phyloP scores from a whole-genome alignment of 345 rosid genomes.

The Citrus cavaleriei region DNA sequence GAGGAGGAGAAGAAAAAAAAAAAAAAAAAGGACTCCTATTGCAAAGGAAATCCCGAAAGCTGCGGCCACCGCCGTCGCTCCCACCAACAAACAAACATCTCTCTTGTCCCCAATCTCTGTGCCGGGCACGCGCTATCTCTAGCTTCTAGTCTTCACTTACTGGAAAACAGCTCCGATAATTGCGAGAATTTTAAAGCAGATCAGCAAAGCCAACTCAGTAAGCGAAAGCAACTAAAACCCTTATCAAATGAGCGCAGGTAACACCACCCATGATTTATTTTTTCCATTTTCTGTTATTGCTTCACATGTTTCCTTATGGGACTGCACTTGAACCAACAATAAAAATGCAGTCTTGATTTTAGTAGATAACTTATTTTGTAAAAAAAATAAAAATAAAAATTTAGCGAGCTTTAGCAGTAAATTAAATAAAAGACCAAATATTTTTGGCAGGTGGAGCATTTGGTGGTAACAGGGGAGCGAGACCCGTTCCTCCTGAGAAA shows the following conservation, averaged over 20 bases:
- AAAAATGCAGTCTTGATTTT: neutral
- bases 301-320: neutral
- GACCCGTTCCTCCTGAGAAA: slow-evolving; percentile 93
- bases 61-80: neutral
- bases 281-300: neutral
- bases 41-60: neutral
- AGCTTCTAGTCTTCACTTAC: neutral
- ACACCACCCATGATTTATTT: neutral
- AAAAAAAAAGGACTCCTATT: neutral
- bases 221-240: neutral
- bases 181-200: neutral
- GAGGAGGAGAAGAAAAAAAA: rapidly evolving
- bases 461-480: slow-evolving; percentile 88
- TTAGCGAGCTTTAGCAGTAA: neutral
- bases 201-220: neutral
- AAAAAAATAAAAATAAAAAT: no score
- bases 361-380: no score
- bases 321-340: neutral
- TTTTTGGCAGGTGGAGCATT: slow-evolving; percentile 75
- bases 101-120: no score
- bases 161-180: neutral
- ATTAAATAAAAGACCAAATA: neutral
- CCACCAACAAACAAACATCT: neutral
- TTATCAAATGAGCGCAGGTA: slow-evolving; percentile 13
- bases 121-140: neutral